Conservation (phyloP, 2,329 filamentous ascomycete species). For the Lachnellula hyalina region DNA sequence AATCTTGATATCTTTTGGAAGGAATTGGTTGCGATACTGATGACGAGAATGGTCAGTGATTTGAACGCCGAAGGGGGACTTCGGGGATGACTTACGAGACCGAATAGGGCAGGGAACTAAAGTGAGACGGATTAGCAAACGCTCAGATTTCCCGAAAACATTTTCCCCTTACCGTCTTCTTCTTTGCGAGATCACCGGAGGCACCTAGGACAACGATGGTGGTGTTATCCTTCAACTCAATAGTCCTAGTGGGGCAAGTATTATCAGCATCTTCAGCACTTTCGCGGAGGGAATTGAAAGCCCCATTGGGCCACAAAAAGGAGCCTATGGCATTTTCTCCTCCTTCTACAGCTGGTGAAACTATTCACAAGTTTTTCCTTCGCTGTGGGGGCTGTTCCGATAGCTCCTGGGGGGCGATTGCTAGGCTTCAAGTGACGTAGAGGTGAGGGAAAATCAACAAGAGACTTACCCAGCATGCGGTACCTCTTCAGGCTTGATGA, state of each 20-base stretch:
- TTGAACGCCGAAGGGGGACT: not conserved
- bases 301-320: slow-evolving; percentile 18
- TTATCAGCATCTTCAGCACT: slow-evolving; percentile 33
- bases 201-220: slow-evolving; percentile 94
- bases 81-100: slow-evolving; percentile 65
- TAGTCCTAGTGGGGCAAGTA: slow-evolving; percentile 50
- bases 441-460: slow-evolving; percentile 9
- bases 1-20: slow-evolving; percentile 93
- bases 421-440: slow-evolving; percentile 24
- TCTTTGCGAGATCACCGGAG: slow-evolving; percentile 96
- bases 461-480: slow-evolving; percentile 47
- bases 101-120: slow-evolving; percentile 94
- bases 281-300: slow-evolving; percentile 14
- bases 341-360: slow-evolving; percentile 9
- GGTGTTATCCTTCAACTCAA: slow-evolving; percentile 98
- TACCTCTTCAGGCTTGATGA: slow-evolving; percentile 44
- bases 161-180: slow-evolving; percentile 76
- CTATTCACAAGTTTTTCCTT: slow-evolving; percentile 1
- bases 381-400: slow-evolving; percentile 5
- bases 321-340: not conserved
- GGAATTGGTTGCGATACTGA: slow-evolving; percentile 97
- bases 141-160: not conserved
- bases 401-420: slow-evolving; percentile 7
- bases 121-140: slow-evolving; percentile 25
- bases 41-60: slow-evolving; percentile 17